These are phyloP conservation scores for Astragalus membranaceus DNA, from an alignment of 306 rosid genomes.

Conservation along the genomic window DNA sequence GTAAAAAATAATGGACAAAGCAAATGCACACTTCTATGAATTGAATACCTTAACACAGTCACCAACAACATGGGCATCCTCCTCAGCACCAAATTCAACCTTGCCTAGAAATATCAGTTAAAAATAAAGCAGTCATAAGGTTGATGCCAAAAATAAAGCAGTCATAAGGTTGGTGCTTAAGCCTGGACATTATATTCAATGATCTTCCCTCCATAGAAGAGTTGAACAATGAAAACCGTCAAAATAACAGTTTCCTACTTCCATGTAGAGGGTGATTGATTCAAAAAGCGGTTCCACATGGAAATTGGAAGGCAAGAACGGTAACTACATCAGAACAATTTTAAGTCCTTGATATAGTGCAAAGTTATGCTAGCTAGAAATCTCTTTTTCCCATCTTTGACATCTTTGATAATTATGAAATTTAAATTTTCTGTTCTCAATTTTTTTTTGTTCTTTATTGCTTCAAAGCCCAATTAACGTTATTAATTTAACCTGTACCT, in stretches of 20 bases:
- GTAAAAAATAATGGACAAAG: neutral
- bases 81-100: constrained; percentile 74
- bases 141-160: too few relatives aligned
- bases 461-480: neutral
- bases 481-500: neutral
- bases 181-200: neutral
- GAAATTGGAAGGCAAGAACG: neutral
- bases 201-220: neutral
- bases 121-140: constrained; percentile 16
- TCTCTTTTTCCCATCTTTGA: neutral
- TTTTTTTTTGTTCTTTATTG: too few relatives aligned
- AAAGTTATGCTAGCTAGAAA: neutral
- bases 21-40: too few relatives aligned
- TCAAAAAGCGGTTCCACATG: neutral
- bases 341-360: neutral
- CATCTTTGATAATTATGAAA: neutral
- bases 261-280: neutral
- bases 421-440: neutral
- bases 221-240: neutral
- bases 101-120: constrained; percentile 52
- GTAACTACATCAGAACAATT: neutral
- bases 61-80: constrained; percentile 98
- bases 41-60: constrained; percentile 95
- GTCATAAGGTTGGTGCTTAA: too few relatives aligned
- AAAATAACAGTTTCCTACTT: too few relatives aligned